Percentiles rank a stretch among this genome's conserved stretches.
These are phyloP conservation scores for Lipomyces oligophaga DNA, from an alignment of 805 yeast species.

Conservation along the genomic window DNA sequence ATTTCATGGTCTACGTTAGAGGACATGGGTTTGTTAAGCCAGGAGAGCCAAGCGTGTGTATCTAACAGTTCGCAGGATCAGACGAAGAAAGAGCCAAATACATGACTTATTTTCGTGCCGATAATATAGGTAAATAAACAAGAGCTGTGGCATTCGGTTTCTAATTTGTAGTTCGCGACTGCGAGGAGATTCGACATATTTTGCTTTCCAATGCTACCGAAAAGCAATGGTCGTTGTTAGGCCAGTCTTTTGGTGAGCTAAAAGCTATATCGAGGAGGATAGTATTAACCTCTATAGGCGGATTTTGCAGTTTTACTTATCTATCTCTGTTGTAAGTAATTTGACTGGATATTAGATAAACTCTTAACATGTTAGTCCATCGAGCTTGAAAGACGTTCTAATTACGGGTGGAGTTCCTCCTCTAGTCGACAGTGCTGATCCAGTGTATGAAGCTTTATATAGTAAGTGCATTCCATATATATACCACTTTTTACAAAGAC, in stretches of 20 bases:
- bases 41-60: too few relatives aligned
- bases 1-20: conserved; percentile 38
- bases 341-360: neutral
- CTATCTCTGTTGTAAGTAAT: conserved; percentile 40
- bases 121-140: conserved; percentile 32
- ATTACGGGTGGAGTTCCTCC: conserved; percentile 62
- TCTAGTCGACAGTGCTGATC: conserved; percentile 43
- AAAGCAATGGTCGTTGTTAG: conserved; percentile 50
- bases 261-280: too few relatives aligned
- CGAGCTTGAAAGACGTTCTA: conserved; percentile 34
- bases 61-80: conserved; percentile 11
- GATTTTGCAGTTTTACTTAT: conserved; percentile 51
- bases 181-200: conserved; percentile 44
- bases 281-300: conserved; percentile 30
- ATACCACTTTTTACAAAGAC: neutral
- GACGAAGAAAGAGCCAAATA: conserved; percentile 41
- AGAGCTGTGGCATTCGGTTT: neutral
- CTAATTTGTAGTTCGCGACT: conserved; percentile 38
- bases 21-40: conserved; percentile 6
- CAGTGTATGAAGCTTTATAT: conserved; percentile 50
- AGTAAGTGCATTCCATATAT: conserved; percentile 14
- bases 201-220: conserved; percentile 36
- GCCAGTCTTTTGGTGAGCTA: conserved; percentile 50
- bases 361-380: conserved; percentile 10
- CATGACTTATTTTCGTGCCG: conserved; percentile 50